A percentile compares a stretch with the other conserved stretches of the same genome.
Conservation (phyloP, 2,329 filamentous ascomycete species). For the Amauroascus verrucosus region DNA sequence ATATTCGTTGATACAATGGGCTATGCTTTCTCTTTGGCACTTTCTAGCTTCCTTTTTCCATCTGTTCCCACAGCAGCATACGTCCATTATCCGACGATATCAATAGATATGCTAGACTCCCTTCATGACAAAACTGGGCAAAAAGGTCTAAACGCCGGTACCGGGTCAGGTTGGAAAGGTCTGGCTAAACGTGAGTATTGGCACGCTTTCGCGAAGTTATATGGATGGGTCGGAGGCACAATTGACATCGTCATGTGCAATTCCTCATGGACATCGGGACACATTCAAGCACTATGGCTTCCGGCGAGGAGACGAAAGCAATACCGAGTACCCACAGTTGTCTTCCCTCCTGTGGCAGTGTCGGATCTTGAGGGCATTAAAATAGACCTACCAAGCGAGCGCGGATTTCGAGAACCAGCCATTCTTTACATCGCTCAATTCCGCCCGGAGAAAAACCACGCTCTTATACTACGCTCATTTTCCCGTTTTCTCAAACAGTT, state of each 20-base stretch:
- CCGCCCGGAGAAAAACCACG: slow-evolving; percentile 92
- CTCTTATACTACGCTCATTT: slow-evolving; percentile 75
- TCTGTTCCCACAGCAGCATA: slow-evolving; percentile 78
- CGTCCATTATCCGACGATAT: slow-evolving; percentile 96
- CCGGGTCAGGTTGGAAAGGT: slow-evolving; percentile 63
- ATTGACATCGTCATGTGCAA: slow-evolving; percentile 97
- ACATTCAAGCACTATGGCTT: slow-evolving; percentile 74
- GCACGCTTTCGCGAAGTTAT: slow-evolving; percentile 70
- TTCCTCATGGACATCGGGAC: slow-evolving; percentile 81
- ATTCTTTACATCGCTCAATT: slow-evolving; percentile 96
- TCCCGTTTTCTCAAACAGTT: slow-evolving; percentile 57
- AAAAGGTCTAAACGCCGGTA: slow-evolving; percentile 72
- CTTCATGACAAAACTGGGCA: slow-evolving; percentile 56
- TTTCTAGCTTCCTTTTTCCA: slow-evolving; percentile 73
- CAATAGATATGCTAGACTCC: slow-evolving; percentile 88
- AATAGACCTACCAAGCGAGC: slow-evolving; percentile 51
- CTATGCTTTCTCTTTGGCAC: slow-evolving; percentile 79
- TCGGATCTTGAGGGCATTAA: slow-evolving; percentile 68
- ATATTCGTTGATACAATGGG: slow-evolving; percentile 98
- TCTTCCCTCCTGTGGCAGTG: slow-evolving; percentile 90
- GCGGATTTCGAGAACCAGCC: slow-evolving; percentile 60
- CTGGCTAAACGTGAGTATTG: slow-evolving; percentile 71
- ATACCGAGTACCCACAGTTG: slow-evolving; percentile 47
- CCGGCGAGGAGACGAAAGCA: slow-evolving; percentile 35
- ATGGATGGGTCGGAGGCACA: slow-evolving; percentile 69